Base-by-base conservation (phyloP, 345 rosid species). In the Euphorbia peplus region DNA sequence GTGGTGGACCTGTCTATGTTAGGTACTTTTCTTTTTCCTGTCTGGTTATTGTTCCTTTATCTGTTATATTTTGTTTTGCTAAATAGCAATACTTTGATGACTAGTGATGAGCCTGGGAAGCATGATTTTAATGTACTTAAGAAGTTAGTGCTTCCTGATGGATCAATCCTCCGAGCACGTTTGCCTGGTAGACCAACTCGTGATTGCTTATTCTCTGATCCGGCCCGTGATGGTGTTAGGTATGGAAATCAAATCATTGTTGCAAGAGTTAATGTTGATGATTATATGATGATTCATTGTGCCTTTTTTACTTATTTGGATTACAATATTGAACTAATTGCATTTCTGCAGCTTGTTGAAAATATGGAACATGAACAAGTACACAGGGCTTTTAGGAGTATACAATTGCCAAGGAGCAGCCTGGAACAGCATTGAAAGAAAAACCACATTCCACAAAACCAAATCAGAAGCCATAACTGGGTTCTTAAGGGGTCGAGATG, bases 371-470 rank as follows among this genome's bases (percentile, higher is more conserved):
- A 87, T 93, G 97, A 93, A 93, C 86, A 91, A 93, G 74, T 91
- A 77, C 84, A 91, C 95, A 7, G 99, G 97, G 22, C 88, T 95
- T 1, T 70, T 95, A 5, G 97, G 97, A 4, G 82, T 91, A 11
- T 95, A 95, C 80, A 95, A 91, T 42, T 95, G 96, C 75, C 99
- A 95, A 88, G 99, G 99, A 61, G 99, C 99, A 22, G 99, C 99
- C 35, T 95, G 95, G 96, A 91, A 83, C 77, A 79, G 63, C 32
- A 46, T 77, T 12, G 87, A 86, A 39, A 87, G 87, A 55, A 91
- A 89, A 83, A 95, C 88, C 73, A 83, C 86, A 3, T 91, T 84
- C 82, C 97, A 95, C 63, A 66, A 81, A 71, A 87, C 91, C 14
- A 74, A 66, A 48, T 70, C 73, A 0, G 90, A 82, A 3, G 71